These are phyloP conservation scores for Aureobasidium melanogenum DNA, from an alignment of 2,329 filamentous ascomycete genomes.

Conservation along the genomic window DNA sequence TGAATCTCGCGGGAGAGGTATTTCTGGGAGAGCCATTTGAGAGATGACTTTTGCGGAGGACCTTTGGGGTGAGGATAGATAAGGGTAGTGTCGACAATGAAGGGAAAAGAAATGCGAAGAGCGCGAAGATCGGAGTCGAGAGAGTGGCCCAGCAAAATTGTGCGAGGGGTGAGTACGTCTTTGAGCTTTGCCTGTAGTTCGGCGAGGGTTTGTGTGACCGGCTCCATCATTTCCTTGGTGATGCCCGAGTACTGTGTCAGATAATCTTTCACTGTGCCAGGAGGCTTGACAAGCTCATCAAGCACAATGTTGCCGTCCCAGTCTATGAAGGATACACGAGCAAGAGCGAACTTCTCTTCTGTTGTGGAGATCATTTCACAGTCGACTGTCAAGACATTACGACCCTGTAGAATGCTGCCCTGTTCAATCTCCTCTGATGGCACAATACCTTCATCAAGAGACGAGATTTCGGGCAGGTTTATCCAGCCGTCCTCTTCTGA, in stretches of 20 bases:
- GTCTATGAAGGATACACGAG: conserved; percentile 74
- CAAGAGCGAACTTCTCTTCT: conserved; percentile 70
- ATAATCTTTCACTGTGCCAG: conserved; percentile 83
- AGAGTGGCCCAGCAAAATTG: conserved; percentile 72
- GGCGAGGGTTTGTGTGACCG: conserved; percentile 70
- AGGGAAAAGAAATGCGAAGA: conserved; percentile 79
- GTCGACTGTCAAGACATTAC: conserved; percentile 72
- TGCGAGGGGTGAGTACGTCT: conserved; percentile 59
- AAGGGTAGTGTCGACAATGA: conserved; percentile 84
- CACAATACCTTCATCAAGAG: conserved; percentile 56
- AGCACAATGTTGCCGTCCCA: conserved; percentile 79
- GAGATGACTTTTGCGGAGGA: conserved; percentile 76
- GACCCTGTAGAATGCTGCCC: conserved; percentile 75
- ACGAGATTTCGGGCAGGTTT: conserved; percentile 57
- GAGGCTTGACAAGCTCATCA: conserved; percentile 87
- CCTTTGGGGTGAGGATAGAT: conserved; percentile 87
- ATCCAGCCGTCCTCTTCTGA: conserved; percentile 64
- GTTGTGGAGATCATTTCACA: conserved; percentile 93
- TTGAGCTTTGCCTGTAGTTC: conserved; percentile 70
- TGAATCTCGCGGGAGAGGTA: conserved; percentile 85
- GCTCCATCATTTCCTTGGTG: conserved; percentile 71
- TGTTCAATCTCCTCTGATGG: conserved; percentile 52
- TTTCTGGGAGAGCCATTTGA: conserved; percentile 83
- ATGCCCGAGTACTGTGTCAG: conserved; percentile 82
- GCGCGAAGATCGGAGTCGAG: conserved; percentile 78